phyloP scores from a whole-genome alignment of 768 basidiomycete species.

The Gloeopeniophorella convolvens region DNA sequence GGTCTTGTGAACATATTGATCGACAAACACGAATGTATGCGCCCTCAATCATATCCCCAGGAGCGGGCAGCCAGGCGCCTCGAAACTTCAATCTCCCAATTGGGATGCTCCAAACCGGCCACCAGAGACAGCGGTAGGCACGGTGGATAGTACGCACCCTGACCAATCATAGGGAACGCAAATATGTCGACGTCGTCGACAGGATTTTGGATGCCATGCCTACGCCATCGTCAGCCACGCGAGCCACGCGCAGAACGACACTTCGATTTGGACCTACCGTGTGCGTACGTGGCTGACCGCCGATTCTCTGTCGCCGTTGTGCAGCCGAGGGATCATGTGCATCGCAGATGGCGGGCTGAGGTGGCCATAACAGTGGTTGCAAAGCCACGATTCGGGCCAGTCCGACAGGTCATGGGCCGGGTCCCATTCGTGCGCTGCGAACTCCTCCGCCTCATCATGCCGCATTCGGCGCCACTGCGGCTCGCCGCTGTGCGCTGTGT shows the following conservation, averaged over 20 bases:
- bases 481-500: not conserved
- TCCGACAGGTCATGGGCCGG: too few relatives aligned
- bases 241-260: too few relatives aligned
- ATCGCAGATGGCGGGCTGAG: not conserved
- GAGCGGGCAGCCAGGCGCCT: too few relatives aligned
- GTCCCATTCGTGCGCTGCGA: too few relatives aligned
- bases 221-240: not conserved
- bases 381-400: constrained; percentile 5
- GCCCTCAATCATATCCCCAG: too few relatives aligned
- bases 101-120: too few relatives aligned
- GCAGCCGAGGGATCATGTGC: too few relatives aligned
- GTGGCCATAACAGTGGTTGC: constrained; percentile 12
- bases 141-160: not conserved
- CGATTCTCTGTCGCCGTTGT: too few relatives aligned
- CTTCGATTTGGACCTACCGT: constrained; percentile 4
- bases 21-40: too few relatives aligned
- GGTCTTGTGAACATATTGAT: too few relatives aligned
- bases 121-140: too few relatives aligned
- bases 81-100: too few relatives aligned
- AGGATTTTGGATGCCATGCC: constrained; percentile 5
- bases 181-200: constrained; percentile 6
- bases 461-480: constrained; percentile 2
- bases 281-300: not conserved
- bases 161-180: not conserved
- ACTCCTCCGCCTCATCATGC: not conserved